Base-by-base conservation (phyloP, 2,329 filamentous ascomycete genomes). In the Colletotrichum graminicola region DNA sequence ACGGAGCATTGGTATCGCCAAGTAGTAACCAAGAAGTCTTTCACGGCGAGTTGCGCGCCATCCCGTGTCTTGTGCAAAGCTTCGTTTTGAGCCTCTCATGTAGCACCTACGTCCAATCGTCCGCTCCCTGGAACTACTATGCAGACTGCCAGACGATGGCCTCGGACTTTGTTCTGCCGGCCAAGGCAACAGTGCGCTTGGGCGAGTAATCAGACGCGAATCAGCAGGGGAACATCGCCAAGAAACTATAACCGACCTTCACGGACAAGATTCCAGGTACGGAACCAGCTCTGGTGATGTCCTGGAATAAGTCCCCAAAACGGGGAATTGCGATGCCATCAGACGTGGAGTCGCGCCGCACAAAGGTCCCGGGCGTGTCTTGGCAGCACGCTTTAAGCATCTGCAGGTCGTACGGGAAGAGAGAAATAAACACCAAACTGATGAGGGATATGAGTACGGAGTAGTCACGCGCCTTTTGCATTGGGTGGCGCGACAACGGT, bases 1-100 rank as follows among this genome's bases (percentile, higher is more conserved):
- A 43, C 65, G 69, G 66, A 68, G 45, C 59, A 69, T 72, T 64
- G 47, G 52, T 39, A 69, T 69, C 59, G 69, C 69, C 69, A 69
- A 72, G 69, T 43, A 26, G 26, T 2, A 49, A 39, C 34, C 59
- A 34, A 47, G n/a, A 45, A 26, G 63, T 57, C 41, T 26, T 55
- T 52, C 41, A n/a, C 8, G n/a, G 16, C 34, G 41, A 8, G 60
- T 5, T 21, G 45, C 29, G 45, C 29, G 60, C 49, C 29, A 63
- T 39, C 39, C 29, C 12, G 16, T 2, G 39, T 59, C 65, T 69
- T 26, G 16, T 26, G 29, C 21, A 49, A 60, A 56, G 21, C 64
- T 51, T 61, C 39, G 43, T 10, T 21, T 41, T 21, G 21, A 71
- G 57, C 57, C 49, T 62, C 43, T 21, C 26, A 16, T n/a, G 34